Conservation (phyloP, 176 grass and related monocot species). For the Oryza longistaminata region DNA sequence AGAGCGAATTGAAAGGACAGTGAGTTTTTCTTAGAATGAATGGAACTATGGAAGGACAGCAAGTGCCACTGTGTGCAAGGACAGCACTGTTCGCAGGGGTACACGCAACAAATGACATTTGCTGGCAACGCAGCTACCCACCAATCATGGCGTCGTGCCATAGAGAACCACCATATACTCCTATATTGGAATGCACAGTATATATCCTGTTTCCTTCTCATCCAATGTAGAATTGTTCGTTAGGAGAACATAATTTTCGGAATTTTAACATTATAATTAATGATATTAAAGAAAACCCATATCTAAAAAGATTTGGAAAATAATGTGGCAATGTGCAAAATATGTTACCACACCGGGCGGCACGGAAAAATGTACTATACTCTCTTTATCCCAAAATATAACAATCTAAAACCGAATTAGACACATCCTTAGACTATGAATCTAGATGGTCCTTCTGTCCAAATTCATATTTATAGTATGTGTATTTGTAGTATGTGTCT, state of each 20-base stretch:
- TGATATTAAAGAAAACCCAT: background rate
- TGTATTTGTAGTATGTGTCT: too few relatives aligned
- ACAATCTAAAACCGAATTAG: too few relatives aligned
- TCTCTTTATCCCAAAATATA: too few relatives aligned
- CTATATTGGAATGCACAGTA: background rate
- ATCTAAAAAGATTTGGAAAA: background rate
- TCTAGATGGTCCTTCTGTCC: too few relatives aligned
- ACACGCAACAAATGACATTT: constrained; percentile 33
- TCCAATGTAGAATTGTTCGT: background rate
- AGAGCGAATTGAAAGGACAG: too few relatives aligned
- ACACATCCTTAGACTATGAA: too few relatives aligned
- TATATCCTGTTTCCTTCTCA: background rate
- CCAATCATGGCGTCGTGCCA: constrained; percentile 10
- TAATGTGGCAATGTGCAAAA: background rate
- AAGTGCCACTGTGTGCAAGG: background rate
- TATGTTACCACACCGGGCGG: too few relatives aligned
- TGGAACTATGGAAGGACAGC: background rate
- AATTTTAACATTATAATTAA: background rate
- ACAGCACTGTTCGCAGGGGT: background rate
- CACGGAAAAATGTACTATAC: too few relatives aligned
- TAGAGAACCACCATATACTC: background rate
- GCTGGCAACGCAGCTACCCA: constrained; percentile 27
- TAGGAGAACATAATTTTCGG: background rate
- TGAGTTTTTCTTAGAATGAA: background rate
- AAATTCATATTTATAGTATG: too few relatives aligned